phyloP scores from a whole-genome alignment of 768 basidiomycete species.

The Auricularia heimuer region DNA sequence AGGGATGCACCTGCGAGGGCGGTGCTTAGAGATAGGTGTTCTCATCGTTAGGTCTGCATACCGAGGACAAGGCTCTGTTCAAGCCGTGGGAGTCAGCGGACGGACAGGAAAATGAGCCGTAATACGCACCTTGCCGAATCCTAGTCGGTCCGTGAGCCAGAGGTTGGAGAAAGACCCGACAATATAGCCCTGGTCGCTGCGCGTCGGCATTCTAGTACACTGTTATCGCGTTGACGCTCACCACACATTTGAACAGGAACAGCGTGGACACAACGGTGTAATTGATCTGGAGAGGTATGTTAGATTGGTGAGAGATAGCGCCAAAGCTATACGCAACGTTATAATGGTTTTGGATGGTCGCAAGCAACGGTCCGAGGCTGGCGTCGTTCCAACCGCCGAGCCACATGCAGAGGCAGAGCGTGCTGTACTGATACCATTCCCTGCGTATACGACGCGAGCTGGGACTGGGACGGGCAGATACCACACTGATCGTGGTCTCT shows the following conservation, averaged over 20 bases:
- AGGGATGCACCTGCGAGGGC: slow-evolving; percentile 24
- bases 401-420: slow-evolving; percentile 48
- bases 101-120: background rate
- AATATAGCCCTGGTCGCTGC: slow-evolving; percentile 7
- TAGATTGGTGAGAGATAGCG: background rate
- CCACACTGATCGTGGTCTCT: too few species aligned
- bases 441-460: background rate
- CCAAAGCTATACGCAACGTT: slow-evolving; percentile 3
- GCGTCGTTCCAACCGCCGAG: slow-evolving; percentile 67
- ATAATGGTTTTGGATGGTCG: slow-evolving; percentile 9
- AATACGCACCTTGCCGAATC: slow-evolving; percentile 10
- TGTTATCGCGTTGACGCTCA: background rate
- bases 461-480: too few species aligned
- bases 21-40: too few species aligned
- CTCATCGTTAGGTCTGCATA: background rate
- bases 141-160: slow-evolving; percentile 7
- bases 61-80: background rate
- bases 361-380: slow-evolving; percentile 5
- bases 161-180: slow-evolving; percentile 4
- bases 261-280: slow-evolving; percentile 7
- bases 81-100: background rate
- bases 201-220: background rate
- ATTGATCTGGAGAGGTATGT: background rate
- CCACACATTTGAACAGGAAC: slow-evolving; percentile 5
- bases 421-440: slow-evolving; percentile 35